Percentiles rank a stretch among this genome's conserved stretches.
Evolutionary conservation across 139 green algal genomes (phyloP).

Genomic region (Chlamydomonas urium): DNA sequence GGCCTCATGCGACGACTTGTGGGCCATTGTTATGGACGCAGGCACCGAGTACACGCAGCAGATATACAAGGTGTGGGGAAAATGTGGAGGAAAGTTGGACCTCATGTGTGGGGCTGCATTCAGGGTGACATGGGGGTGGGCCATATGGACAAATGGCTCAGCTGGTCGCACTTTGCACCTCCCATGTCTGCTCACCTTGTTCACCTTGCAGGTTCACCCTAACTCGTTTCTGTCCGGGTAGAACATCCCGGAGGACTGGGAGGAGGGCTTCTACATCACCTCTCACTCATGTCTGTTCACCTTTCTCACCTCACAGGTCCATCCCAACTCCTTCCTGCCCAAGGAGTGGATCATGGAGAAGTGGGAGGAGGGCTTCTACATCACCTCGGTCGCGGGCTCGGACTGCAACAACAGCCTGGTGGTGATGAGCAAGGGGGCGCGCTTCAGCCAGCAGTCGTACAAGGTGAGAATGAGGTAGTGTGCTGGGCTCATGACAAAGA

Average conservation of each 20-base stretch:
- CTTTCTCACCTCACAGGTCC: slow-evolving; percentile 7
- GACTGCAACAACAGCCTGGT: slow-evolving; percentile 71
- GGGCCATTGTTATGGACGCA: slow-evolving; percentile 79
- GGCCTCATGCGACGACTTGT: slow-evolving; percentile 93
- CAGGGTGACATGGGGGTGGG: no score
- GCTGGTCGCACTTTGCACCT: no score
- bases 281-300: background rate
- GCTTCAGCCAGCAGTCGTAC: slow-evolving; percentile 99
- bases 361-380: slow-evolving; percentile 99
- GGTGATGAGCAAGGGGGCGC: slow-evolving; percentile 94
- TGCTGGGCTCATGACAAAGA: background rate
- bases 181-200: background rate
- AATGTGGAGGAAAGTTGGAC: no score
- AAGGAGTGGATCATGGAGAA: slow-evolving; percentile 98
- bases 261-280: slow-evolving; percentile 98
- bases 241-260: slow-evolving; percentile 98
- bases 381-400: slow-evolving; percentile 90
- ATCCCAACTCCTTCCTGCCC: slow-evolving; percentile 44
- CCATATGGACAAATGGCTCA: slow-evolving; percentile 96
- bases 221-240: slow-evolving; percentile 57
- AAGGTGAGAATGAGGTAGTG: slow-evolving; percentile 67
- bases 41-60: slow-evolving; percentile 98
- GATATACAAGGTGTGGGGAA: slow-evolving; percentile 98
- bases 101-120: no score
- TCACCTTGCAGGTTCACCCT: slow-evolving; percentile 14